A percentile compares a stretch with the other conserved stretches of the same genome.
phyloP scores from a whole-genome alignment of 805 yeast species.

The Lipomyces starkeyi region DNA sequence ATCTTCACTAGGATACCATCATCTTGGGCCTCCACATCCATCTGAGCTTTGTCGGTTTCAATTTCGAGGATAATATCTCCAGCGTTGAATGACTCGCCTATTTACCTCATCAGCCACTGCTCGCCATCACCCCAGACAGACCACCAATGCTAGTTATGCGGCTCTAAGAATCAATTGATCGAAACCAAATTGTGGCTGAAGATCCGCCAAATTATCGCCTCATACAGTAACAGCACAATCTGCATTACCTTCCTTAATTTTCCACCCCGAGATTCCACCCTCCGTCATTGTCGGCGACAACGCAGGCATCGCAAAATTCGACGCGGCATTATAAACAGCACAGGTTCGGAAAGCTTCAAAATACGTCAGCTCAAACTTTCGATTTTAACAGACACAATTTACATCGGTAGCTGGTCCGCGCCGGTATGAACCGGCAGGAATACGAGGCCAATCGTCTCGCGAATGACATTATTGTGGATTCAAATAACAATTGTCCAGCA shows the following conservation, averaged over 20 bases:
- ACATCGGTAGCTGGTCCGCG: constrained; percentile 11
- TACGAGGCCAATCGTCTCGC: constrained; percentile 10
- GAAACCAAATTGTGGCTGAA: background rate
- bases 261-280: constrained; percentile 93
- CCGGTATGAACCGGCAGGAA: constrained; percentile 16
- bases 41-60: constrained; percentile 96
- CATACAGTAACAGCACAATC: constrained; percentile 1
- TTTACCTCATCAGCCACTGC: background rate
- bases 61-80: constrained; percentile 98
- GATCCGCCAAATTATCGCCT: no score
- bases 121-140: background rate
- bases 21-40: constrained; percentile 97
- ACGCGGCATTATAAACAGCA: constrained; percentile 36
- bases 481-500: constrained; percentile 23
- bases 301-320: constrained; percentile 87
- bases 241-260: constrained; percentile 66
- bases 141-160: background rate
- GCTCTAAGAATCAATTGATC: background rate
- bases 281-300: constrained; percentile 99
- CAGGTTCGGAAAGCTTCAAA: constrained; percentile 11
- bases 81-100: constrained; percentile 68
- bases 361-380: background rate
- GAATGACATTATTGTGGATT: constrained; percentile 11
- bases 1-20: constrained; percentile 90
- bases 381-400: background rate